These are phyloP conservation scores for Umbilicaria muhlenbergii DNA, from an alignment of 495 filamentous ascomycete genomes.

Conservation along the genomic window DNA sequence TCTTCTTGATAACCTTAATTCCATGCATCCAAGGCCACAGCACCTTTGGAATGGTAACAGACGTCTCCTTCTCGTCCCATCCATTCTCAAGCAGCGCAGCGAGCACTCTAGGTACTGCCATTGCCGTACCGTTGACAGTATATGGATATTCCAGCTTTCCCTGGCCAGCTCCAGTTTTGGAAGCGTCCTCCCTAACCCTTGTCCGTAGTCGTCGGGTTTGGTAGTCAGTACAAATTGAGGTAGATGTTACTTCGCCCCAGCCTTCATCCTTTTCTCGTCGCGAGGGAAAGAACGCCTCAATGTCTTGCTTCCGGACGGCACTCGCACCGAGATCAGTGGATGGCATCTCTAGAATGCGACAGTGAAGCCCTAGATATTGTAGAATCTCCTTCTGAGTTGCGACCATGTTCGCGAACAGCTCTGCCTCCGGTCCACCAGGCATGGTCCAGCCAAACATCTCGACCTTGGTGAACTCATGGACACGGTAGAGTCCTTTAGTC, in stretches of 20 bases:
- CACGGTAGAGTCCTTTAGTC: constrained; percentile 88
- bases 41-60: constrained; percentile 59
- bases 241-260: constrained; percentile 87
- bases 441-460: constrained; percentile 85
- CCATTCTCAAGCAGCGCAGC: constrained; percentile 89
- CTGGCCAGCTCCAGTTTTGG: constrained; percentile 18
- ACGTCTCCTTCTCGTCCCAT: constrained; percentile 51
- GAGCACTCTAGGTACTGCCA: constrained; percentile 79
- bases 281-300: constrained; percentile 87
- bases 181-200: constrained; percentile 35
- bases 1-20: constrained; percentile 42
- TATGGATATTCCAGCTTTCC: constrained; percentile 44
- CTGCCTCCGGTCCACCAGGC: constrained; percentile 24
- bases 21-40: constrained; percentile 74
- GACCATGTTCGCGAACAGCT: constrained; percentile 69
- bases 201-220: constrained; percentile 74
- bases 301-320: constrained; percentile 74
- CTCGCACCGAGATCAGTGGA: constrained; percentile 73
- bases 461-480: constrained; percentile 99
- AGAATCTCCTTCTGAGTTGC: constrained; percentile 75
- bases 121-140: constrained; percentile 87
- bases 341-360: constrained; percentile 87
- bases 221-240: constrained; percentile 89
- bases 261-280: constrained; percentile 55
- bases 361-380: constrained; percentile 58